Evolutionary conservation across 148 eudicot species (phyloP).

Genomic region (Persicaria maculosa): DNA sequence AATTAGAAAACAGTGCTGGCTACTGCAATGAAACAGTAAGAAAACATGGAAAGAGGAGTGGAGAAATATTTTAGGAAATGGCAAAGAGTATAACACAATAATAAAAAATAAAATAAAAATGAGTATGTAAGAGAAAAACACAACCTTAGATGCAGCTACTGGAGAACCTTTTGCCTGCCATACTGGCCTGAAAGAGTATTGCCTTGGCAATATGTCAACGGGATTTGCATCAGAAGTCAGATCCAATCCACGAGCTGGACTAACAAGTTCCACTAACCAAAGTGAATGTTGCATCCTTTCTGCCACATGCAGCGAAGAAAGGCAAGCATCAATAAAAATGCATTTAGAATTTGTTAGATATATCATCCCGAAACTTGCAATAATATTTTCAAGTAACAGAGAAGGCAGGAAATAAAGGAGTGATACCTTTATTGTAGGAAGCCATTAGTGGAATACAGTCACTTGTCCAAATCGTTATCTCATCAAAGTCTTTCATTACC

Average conservation of each 20-base stretch:
- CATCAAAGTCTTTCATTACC: slow-evolving; percentile 79
- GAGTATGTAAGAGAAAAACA: slow-evolving; percentile 12
- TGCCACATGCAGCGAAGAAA: slow-evolving; percentile 22
- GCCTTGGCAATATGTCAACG: slow-evolving; percentile 41
- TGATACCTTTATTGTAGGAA: slow-evolving; percentile 79
- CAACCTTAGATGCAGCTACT: slow-evolving; percentile 80
- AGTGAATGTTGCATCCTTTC: slow-evolving; percentile 86
- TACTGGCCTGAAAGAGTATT: slow-evolving; percentile 65
- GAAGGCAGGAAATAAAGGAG: slow-evolving; percentile 1
- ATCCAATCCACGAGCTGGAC: slow-evolving; percentile 28
- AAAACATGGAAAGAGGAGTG: not conserved
- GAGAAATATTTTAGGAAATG: not conserved
- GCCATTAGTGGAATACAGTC: slow-evolving; percentile 77
- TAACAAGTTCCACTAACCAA: slow-evolving; percentile 63
- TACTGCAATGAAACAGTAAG: not conserved
- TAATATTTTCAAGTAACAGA: not conserved
- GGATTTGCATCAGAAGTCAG: slow-evolving; percentile 28
- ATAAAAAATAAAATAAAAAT: not conserved
- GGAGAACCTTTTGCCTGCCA: slow-evolving; percentile 90
- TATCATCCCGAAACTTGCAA: not conserved
- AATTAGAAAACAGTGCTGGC: not conserved
- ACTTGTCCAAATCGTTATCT: slow-evolving; percentile 93
- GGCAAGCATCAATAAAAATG: not conserved
- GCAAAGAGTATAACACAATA: not conserved
- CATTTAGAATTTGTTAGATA: not conserved